Base-by-base conservation (phyloP, 441 rosid genomes). In the Arabidopsis hybrid region DNA sequence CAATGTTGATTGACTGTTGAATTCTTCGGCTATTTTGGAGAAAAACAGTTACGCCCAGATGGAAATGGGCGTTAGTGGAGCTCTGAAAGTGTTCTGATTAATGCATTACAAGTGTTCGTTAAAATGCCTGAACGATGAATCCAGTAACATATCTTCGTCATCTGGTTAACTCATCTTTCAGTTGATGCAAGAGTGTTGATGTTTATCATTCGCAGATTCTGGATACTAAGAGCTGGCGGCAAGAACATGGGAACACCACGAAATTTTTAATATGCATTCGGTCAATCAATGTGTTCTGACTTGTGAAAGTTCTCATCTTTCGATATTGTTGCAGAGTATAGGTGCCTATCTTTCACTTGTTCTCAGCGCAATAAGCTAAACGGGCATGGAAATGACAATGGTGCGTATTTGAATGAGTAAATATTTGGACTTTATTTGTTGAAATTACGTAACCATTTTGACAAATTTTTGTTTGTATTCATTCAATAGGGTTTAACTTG, bases 381-480 rank as follows among this genome's bases (percentile, higher is more conserved):
- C 21, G 21, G 21, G 21, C 17, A 14, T 50, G 67, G 38, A 50
- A 60, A 5, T 14, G 67, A 71, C 60, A 50, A 72, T 52, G 43
- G 10, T 1, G 60, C 60, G 60, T 55, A 31, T 14, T 18, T 17
- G n/a, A 2, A 7, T 26, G 21, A n/a, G 45, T 58, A 52, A 1
- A 4, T 16, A 21, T 11, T 18, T 52, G 57, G 34, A 21, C 57
- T 21, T 52, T 6, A 6, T 52, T 10, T 21, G 7, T 52, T 0
- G 10, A 18, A 8, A 18, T 18, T 16, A 16, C 1, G 11, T 17
- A 18, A 31, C 6, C 39, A 53, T 32, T 32, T 18, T 18, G 60
- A 56, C 18, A 32, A 56, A 56, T 55, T 55, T 18, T 18, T 18
- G 21, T 18, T 18, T 18, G 21, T 18, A 18, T 18, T 18, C 21